Evolutionary conservation across 768 basidiomycete species (phyloP).

Genomic region (Suillus sp.): DNA sequence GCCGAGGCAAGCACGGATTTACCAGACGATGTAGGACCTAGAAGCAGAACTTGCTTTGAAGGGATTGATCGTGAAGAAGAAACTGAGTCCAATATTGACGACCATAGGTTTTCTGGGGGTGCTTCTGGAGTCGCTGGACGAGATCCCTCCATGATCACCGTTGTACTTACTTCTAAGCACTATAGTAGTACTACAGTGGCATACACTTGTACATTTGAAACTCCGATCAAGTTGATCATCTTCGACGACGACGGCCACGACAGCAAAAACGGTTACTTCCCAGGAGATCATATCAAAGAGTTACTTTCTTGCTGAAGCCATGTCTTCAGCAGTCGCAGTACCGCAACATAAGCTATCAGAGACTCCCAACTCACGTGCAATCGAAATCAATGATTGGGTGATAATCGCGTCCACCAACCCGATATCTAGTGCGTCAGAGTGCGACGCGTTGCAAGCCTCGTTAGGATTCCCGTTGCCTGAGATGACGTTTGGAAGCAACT

Average conservation of each 20-base stretch:
- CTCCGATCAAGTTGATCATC: conserved; percentile 24
- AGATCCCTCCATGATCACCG: conserved; percentile 39
- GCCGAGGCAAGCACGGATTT: conserved; percentile 77
- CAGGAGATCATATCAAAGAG: neutral
- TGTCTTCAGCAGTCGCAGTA: conserved; percentile 47
- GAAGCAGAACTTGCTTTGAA: conserved; percentile 83
- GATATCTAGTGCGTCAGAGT: conserved; percentile 78
- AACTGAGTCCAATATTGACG: conserved; percentile 86
- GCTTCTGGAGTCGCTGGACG: conserved; percentile 72
- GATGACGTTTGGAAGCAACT: conserved; percentile 94
- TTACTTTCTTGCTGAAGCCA: conserved; percentile 26
- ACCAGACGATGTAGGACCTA: conserved; percentile 79
- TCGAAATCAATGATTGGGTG: conserved; percentile 66
- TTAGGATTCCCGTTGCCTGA: conserved; percentile 87
- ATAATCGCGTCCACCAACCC: conserved; percentile 73
- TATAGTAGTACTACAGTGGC: neutral
- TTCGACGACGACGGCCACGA: conserved; percentile 10
- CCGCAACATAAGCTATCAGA: conserved; percentile 70
- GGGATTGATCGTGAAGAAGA: conserved; percentile 80
- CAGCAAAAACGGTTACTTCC: conserved; percentile 1
- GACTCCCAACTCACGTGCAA: conserved; percentile 67
- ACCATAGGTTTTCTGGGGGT: conserved; percentile 87
- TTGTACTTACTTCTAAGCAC: neutral
- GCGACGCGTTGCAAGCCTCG: conserved; percentile 63
- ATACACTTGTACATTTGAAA: conserved; percentile 22